These are phyloP conservation scores for Cocos nucifera DNA, from an alignment of 176 grass and related monocot genomes.

Conservation along the genomic window DNA sequence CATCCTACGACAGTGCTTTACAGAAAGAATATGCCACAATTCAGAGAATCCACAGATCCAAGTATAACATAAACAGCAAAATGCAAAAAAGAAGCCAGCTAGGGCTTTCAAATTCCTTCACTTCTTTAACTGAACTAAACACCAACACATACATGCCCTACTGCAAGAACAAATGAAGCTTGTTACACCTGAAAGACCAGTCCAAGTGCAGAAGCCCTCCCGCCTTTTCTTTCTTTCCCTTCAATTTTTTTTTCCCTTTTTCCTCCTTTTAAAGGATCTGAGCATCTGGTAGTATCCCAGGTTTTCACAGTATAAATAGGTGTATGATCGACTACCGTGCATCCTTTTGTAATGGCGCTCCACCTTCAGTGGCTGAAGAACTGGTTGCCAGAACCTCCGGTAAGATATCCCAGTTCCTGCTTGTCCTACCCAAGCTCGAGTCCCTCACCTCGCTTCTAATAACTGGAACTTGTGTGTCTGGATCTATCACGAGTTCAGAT, in stretches of 20 bases:
- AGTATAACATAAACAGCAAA: conserved; percentile 14
- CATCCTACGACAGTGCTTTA: conserved; percentile 24
- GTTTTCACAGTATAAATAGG: not conserved
- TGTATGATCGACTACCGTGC: conserved; percentile 14
- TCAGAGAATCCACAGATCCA: not conserved
- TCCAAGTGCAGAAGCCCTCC: no score
- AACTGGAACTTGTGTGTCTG: conserved; percentile 26
- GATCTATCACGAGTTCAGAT: conserved; percentile 18
- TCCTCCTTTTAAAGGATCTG: not conserved
- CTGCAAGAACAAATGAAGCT: not conserved
- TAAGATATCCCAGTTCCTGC: conserved; percentile 58
- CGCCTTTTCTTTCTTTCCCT: no score
- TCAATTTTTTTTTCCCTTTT: not conserved
- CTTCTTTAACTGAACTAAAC: not conserved
- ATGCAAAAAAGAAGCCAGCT: not conserved
- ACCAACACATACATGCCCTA: not conserved
- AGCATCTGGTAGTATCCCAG: not conserved
- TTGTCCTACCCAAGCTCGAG: conserved; percentile 41
- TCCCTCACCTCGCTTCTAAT: conserved; percentile 31
- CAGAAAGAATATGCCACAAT: conserved; percentile 29
- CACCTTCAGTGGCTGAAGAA: conserved; percentile 19
- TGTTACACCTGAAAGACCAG: no score
- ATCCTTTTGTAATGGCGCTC: conserved; percentile 21
- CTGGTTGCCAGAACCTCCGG: conserved; percentile 37
- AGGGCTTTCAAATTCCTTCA: not conserved